Conservation (phyloP, 805 yeast genomes). For the Wickerhamomyces canadensis region DNA sequence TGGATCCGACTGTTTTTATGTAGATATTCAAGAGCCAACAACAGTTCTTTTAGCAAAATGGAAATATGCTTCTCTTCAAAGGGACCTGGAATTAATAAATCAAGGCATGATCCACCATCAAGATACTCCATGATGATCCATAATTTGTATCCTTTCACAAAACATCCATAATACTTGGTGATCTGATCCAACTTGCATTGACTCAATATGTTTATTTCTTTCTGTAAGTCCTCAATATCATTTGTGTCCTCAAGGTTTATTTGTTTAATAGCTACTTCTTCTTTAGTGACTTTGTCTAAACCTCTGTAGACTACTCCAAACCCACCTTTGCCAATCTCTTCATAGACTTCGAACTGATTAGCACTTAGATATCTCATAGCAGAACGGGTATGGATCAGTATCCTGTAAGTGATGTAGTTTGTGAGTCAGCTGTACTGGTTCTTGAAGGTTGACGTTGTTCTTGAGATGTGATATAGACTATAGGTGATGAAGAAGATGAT, state of each 20-base stretch:
- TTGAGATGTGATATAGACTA: too few relatives aligned
- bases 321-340: constrained; percentile 91
- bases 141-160: constrained; percentile 73
- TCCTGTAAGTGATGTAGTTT: too few relatives aligned
- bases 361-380: constrained; percentile 24
- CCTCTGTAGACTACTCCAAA: constrained; percentile 97
- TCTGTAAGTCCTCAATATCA: constrained; percentile 89
- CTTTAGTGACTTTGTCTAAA: constrained; percentile 57
- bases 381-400: neutral
- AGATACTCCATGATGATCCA: constrained; percentile 98
- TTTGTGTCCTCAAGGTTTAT: constrained; percentile 86
- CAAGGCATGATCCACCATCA: constrained; percentile 89
- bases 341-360: constrained; percentile 43
- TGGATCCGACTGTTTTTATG: constrained; percentile 82
- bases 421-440: too few relatives aligned
- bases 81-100: constrained; percentile 74
- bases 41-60: constrained; percentile 72
- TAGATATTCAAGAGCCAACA: constrained; percentile 64
- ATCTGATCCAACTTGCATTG: constrained; percentile 79
- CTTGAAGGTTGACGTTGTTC: too few relatives aligned
- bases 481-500: too few relatives aligned
- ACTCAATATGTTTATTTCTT: constrained; percentile 79
- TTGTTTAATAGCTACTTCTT: constrained; percentile 88
- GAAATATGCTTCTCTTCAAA: constrained; percentile 79
- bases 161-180: constrained; percentile 85